Percentiles rank a stretch among this genome's conserved stretches.
These are phyloP conservation scores for Monilinia aucupariae DNA, from an alignment of 2,329 filamentous ascomycete species.

Conservation along the genomic window DNA sequence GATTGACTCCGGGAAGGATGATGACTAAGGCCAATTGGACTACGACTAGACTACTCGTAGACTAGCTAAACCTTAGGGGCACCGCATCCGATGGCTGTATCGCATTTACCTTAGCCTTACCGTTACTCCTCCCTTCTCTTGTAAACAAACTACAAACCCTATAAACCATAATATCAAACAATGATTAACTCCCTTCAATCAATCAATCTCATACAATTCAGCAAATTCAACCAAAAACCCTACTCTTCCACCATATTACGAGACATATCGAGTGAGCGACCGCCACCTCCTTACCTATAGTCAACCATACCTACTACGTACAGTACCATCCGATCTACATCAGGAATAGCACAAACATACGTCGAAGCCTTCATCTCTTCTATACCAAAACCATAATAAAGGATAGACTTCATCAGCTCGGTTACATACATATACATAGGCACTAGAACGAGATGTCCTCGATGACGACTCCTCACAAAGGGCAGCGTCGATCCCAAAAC, in stretches of 20 bases:
- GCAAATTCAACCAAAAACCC: constrained; percentile 21
- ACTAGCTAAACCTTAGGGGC: neutral
- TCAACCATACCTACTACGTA: neutral
- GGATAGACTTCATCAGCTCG: constrained; percentile 13
- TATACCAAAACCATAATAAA: neutral
- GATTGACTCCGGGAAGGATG: too few species aligned
- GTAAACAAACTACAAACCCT: constrained; percentile 13
- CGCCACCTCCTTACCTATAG: constrained; percentile 26
- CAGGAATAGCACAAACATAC: neutral
- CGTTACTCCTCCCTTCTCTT: constrained; percentile 6
- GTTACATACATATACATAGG: constrained; percentile 47
- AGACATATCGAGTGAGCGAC: constrained; percentile 25
- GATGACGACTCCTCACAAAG: constrained; percentile 38
- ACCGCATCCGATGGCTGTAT: neutral
- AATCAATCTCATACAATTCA: constrained; percentile 20
- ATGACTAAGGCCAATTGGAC: too few species aligned
- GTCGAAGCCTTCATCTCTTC: neutral
- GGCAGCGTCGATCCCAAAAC: constrained; percentile 34
- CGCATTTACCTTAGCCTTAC: neutral
- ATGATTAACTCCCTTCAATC: constrained; percentile 29
- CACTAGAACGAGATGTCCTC: constrained; percentile 43
- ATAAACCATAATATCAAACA: constrained; percentile 24
- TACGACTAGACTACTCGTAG: too few species aligned
- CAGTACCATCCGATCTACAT: constrained; percentile 1
- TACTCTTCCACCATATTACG: constrained; percentile 18